A percentile compares a stretch with the other conserved stretches of the same genome.
These are phyloP conservation scores for Suhomyces vadensis DNA, from an alignment of 805 yeast genomes.

Conservation along the genomic window DNA sequence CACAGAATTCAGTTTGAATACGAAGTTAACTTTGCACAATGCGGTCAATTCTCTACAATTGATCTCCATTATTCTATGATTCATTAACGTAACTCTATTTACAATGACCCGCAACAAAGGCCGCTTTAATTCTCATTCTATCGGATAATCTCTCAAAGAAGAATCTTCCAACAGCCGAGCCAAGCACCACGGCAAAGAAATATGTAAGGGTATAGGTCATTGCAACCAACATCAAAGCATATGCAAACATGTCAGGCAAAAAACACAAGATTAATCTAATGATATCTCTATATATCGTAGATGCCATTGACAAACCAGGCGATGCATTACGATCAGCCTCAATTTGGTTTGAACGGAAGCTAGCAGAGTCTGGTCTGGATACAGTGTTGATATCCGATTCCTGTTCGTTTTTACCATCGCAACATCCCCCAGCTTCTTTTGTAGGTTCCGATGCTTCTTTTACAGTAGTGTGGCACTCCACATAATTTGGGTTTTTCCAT, in stretches of 20 bases:
- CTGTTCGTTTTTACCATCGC: slow-evolving; percentile 28
- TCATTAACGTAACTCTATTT: no score
- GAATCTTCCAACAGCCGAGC: slow-evolving; percentile 69
- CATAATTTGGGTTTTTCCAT: slow-evolving; percentile 47
- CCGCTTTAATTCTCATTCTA: slow-evolving; percentile 35
- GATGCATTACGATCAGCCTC: slow-evolving; percentile 10
- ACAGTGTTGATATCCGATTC: slow-evolving; percentile 10
- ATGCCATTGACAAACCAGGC: slow-evolving; percentile 16
- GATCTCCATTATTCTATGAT: no score
- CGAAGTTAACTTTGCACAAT: no score
- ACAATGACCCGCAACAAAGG: slow-evolving; percentile 5
- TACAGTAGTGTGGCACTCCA: slow-evolving; percentile 13
- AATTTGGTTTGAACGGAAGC: neutral
- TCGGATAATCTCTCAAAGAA: slow-evolving; percentile 61
- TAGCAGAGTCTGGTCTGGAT: slow-evolving; percentile 3
- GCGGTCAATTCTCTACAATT: no score
- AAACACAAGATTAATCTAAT: slow-evolving; percentile 58
- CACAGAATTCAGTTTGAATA: no score
- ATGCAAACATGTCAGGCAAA: slow-evolving; percentile 64
- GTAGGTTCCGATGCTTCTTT: neutral
- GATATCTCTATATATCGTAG: slow-evolving; percentile 47
- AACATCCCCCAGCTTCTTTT: slow-evolving; percentile 4
- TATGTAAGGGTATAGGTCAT: slow-evolving; percentile 69
- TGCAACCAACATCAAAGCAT: slow-evolving; percentile 74
- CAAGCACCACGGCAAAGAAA: slow-evolving; percentile 72